Evolutionary conservation across 352 stramenopile genomes (phyloP), one percentile per base, ranked within the genome.

Genomic region (Nothophytophthora sp.): DNA sequence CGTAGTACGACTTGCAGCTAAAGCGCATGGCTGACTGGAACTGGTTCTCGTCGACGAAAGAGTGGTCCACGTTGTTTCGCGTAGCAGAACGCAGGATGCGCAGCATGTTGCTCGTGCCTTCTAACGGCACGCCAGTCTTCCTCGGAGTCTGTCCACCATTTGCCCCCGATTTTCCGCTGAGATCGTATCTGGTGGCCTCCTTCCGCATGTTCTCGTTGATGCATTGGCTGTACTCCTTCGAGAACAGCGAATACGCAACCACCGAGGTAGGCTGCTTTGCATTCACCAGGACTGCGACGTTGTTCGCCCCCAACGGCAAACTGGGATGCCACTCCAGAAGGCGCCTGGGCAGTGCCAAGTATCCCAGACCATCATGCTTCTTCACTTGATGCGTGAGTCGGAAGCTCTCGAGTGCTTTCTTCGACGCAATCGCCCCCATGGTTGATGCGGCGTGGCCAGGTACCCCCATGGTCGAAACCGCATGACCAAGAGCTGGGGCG

Each of bases 1-100:
- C 86, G 39, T 93, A 96, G 53, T 94, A 96, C 36, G 81, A 86
- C 53, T 94, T 96, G 63, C 86, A 96, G 34, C 75, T 88, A 47
- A 96, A 96, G 6, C 82, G 81, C 35, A 85, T 90, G 20, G 72
- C 64, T 4, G 68, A 67, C 50, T 95, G 82, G 51, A 93, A 95
- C 48, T 93, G 77, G 48, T 86, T 92, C 27, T 95, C 85, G 38
- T 95, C 85, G 9, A 90, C 77, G 41, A 95, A 95, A 23, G 76
- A 75, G 49, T 95, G 79, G 20, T 93, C 85, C 9, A 95, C 77
- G 24, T 95, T 95, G 55, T 86, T 93, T 10, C 85, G 68, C 6
- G 73, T 72, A 24, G 70, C 62, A 10, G 79, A 90, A 11, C 79
- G 73, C 19, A 95, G 57, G 39, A 89, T 80, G 22, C 66, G 65